Evolutionary conservation across 371 early-diverging fungal genomes (phyloP), one percentile per base, ranked within the genome.

Genomic region (Capniomyces stellatus): DNA sequence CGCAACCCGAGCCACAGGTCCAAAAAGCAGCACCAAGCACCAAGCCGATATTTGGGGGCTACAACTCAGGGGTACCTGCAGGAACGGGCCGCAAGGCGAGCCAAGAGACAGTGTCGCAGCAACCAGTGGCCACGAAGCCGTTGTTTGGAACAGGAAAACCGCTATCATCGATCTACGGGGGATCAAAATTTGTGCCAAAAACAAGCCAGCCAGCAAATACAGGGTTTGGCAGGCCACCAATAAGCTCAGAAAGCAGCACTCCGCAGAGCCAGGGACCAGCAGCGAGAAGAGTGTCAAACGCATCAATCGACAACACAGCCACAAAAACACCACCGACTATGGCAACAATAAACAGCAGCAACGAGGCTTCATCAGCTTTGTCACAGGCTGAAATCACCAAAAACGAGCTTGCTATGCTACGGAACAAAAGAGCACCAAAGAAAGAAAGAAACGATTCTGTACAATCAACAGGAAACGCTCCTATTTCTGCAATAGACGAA

Each of bases 381-480:
- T 31, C 68, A 27, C 67, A 67, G 52, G 67, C 67, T 2, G 69
- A 67, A 48, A 66, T 62, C 57, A 67, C 67, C 4, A 69, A 59
- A 53, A 63, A 43, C 40, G 67, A 67, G 55, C 54, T 67, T 10
- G 67, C 60, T 42, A 64, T 67, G 69, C 59, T 67, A 40, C 59
- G 67, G 54, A 67, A 27, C 41, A 66, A 64, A 40, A 58, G 59
- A 35, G 35, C 35, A 10, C 35, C 35, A 35, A 10, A 6, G 15
- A 6, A 35, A 35, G 10, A 35, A 35, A 6, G 35, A 35, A 6
- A 15, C 56, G 44, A 21, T 21, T 52, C 12, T 39, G 39, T 13
- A 21, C 48, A 0, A 23, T 46, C 12, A 29, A 18, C 6, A 28
- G 8, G 15, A 46, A 6, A 29, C 12, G 13, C 46, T 0, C 52